Percentiles rank a stretch among this genome's conserved stretches.
Conservation (phyloP, 768 basidiomycete genomes). For the Piloderma croceum region DNA sequence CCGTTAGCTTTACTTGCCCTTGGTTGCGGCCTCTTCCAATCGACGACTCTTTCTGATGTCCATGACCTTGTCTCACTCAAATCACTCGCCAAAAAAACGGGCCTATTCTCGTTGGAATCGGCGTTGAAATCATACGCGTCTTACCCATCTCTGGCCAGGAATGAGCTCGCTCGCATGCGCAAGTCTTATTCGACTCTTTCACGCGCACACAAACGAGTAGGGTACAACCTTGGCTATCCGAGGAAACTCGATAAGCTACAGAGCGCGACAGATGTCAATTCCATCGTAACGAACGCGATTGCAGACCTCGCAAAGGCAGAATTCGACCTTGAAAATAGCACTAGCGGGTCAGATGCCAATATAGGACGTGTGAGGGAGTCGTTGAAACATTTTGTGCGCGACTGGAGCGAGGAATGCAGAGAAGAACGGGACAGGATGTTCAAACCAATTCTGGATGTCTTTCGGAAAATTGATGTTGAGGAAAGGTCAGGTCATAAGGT, state of each 20-base stretch:
- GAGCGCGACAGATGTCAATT: constrained; percentile 29
- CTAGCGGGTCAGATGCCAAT: constrained; percentile 25
- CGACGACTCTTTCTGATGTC: background rate
- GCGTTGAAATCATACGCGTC: constrained; percentile 40
- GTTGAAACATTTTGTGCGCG: constrained; percentile 64
- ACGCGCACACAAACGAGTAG: constrained; percentile 43
- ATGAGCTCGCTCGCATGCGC: constrained; percentile 38
- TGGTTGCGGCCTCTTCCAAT: background rate
- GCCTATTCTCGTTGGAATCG: constrained; percentile 39
- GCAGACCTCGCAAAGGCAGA: constrained; percentile 30
- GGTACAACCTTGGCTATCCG: constrained; percentile 48
- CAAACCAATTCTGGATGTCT: constrained; percentile 47
- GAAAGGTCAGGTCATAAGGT: constrained; percentile 35
- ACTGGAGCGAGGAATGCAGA: constrained; percentile 60
- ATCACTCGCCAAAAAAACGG: background rate
- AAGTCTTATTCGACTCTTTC: constrained; percentile 39
- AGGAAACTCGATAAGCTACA: constrained; percentile 44
- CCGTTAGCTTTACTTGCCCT: background rate
- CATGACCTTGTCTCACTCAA: background rate
- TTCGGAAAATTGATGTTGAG: constrained; percentile 23
- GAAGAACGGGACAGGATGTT: constrained; percentile 53
- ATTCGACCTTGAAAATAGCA: constrained; percentile 19
- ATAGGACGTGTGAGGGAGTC: constrained; percentile 50
- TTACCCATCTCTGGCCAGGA: constrained; percentile 37
- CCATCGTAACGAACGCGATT: constrained; percentile 35